phyloP scores from a whole-genome alignment of 2,329 filamentous ascomycete species.

The Sclerotinia subarctica region DNA sequence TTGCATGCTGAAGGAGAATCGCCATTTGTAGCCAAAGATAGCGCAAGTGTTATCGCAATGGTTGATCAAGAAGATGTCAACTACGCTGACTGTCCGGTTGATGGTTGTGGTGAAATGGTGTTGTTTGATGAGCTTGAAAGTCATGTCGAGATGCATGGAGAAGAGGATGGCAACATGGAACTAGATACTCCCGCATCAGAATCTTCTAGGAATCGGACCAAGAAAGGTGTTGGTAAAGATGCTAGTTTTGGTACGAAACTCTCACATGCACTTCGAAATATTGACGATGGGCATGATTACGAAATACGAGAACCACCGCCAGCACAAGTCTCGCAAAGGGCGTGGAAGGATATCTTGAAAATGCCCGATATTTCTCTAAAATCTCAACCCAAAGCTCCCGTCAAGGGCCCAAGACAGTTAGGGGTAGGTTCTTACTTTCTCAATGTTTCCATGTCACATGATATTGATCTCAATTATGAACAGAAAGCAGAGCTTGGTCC shows the following conservation, averaged over 20 bases:
- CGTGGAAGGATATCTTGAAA: conserved; percentile 38
- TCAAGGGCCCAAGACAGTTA: conserved; percentile 29
- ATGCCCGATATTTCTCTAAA: conserved; percentile 33
- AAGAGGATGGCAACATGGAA: conserved; percentile 28
- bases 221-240: conserved; percentile 18
- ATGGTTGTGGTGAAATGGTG: conserved; percentile 59
- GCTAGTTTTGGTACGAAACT: conserved; percentile 20
- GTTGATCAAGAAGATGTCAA: conserved; percentile 37
- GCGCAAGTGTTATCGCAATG: conserved; percentile 28
- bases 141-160: conserved; percentile 56
- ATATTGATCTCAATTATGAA: conserved; percentile 22
- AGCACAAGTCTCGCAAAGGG: conserved; percentile 29
- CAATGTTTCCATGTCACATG: conserved; percentile 18
- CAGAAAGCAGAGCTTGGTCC: conserved; percentile 62
- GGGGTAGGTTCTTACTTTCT: conserved; percentile 36
- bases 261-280: conserved; percentile 26
- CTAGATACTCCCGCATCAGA: conserved; percentile 14
- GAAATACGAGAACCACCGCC: conserved; percentile 18
- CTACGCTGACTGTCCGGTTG: conserved; percentile 53
- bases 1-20: conserved; percentile 37
- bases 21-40: conserved; percentile 36
- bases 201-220: not conserved
- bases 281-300: conserved; percentile 25
- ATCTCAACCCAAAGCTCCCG: conserved; percentile 4
- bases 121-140: conserved; percentile 51